Percentiles rank a stretch among this genome's conserved stretches.
These are phyloP conservation scores for Ustilago crameri DNA, from an alignment of 1,284 basidiomycete species.

Conservation along the genomic window DNA sequence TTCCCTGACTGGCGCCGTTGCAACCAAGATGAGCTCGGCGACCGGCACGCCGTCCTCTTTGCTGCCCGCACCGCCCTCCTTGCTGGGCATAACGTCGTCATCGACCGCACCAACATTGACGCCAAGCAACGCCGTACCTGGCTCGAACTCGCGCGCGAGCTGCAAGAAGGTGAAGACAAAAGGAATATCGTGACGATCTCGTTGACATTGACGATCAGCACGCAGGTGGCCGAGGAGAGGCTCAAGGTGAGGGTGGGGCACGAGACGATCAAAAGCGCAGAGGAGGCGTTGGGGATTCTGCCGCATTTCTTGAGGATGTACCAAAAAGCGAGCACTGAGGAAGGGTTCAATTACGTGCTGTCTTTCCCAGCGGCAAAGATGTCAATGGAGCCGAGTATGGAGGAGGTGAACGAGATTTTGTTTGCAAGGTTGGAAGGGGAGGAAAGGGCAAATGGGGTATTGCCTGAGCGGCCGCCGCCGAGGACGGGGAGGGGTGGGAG, in stretches of 20 bases:
- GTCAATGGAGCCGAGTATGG: constrained; percentile 15
- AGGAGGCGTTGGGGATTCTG: constrained; percentile 34
- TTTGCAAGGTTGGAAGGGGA: constrained; percentile 13
- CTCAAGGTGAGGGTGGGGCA: constrained; percentile 27
- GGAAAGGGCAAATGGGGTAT: constrained; percentile 16
- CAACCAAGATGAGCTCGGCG: constrained; percentile 48
- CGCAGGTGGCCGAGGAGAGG: constrained; percentile 21
- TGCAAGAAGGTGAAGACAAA: background rate
- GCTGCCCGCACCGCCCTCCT: constrained; percentile 27
- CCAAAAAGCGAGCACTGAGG: constrained; percentile 28
- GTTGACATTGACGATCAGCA: constrained; percentile 37
- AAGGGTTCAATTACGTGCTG: constrained; percentile 40
- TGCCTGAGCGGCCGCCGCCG: constrained; percentile 28
- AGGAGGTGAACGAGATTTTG: constrained; percentile 23
- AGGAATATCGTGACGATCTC: constrained; percentile 31
- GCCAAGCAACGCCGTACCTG: constrained; percentile 42
- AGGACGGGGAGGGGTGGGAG: constrained; percentile 16
- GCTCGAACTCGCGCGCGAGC: constrained; percentile 34
- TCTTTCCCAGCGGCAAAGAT: constrained; percentile 26
- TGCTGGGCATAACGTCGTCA: constrained; percentile 28
- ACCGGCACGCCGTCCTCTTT: constrained; percentile 30
- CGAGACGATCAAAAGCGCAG: constrained; percentile 37
- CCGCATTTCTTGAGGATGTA: constrained; percentile 36
- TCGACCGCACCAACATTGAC: constrained; percentile 53
- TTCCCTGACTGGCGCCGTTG: constrained; percentile 41